Percentiles rank a stretch among this genome's conserved stretches.
These are phyloP conservation scores for Salix arbutifolia DNA, from an alignment of 345 rosid genomes.

Conservation along the genomic window DNA sequence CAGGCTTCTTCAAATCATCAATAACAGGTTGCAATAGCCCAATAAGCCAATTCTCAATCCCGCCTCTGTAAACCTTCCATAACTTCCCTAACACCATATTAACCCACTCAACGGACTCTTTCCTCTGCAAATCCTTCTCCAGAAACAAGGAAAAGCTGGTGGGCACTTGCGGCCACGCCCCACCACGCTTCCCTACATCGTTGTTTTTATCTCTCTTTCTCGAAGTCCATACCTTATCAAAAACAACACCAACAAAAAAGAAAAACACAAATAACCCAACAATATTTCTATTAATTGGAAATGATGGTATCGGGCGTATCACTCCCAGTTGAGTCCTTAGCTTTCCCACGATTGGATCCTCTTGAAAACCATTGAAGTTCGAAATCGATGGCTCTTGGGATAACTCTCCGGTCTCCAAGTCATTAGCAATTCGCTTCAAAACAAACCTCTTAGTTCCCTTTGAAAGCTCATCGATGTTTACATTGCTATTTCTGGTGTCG, in stretches of 20 bases:
- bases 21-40: slow-evolving; percentile 97
- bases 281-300: slow-evolving; percentile 66
- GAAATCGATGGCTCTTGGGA: slow-evolving; percentile 20
- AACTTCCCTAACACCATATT: slow-evolving; percentile 96
- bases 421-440: slow-evolving; percentile 43
- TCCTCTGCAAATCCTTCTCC: slow-evolving; percentile 95
- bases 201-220: slow-evolving; percentile 40
- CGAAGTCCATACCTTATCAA: slow-evolving; percentile 80
- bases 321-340: slow-evolving; percentile 83
- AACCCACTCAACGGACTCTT: slow-evolving; percentile 99
- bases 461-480: slow-evolving; percentile 28
- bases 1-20: slow-evolving; percentile 88
- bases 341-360: slow-evolving; percentile 87
- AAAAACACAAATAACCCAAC: slow-evolving; percentile 67
- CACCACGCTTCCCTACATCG: slow-evolving; percentile 32
- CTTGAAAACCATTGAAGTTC: slow-evolving; percentile 54
- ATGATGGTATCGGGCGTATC: slow-evolving; percentile 87
- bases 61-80: slow-evolving; percentile 94
- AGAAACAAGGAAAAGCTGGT: slow-evolving; percentile 71
- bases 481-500: slow-evolving; percentile 16
- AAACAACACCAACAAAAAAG: slow-evolving; percentile 91
- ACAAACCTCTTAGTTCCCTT: slow-evolving; percentile 33
- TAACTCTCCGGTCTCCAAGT: slow-evolving; percentile 37
- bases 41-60: slow-evolving; percentile 82
- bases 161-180: slow-evolving; percentile 80